A percentile compares a stretch with the other conserved stretches of the same genome.
Evolutionary conservation across 2,329 filamentous ascomycete species (phyloP).

Genomic region (Aspergillus novofumigatus): DNA sequence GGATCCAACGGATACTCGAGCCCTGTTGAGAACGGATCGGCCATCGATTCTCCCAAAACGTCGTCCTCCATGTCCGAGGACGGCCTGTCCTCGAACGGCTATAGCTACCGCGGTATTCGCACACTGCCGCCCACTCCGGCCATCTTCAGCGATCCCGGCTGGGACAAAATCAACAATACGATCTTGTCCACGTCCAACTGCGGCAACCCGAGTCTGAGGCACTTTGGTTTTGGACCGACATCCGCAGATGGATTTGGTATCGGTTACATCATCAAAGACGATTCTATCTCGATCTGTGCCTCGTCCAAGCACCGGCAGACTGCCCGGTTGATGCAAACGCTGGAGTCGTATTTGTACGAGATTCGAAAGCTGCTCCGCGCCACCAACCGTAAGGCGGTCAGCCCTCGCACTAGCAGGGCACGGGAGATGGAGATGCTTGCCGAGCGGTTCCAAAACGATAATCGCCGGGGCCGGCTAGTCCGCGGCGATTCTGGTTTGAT

Average conservation of each 20-base stretch:
- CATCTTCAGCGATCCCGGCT: constrained; percentile 82
- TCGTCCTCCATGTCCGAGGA: constrained; percentile 43
- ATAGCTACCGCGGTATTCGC: constrained; percentile 49
- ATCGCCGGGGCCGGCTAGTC: constrained; percentile 70
- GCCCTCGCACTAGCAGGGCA: constrained; percentile 53
- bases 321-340: constrained; percentile 77
- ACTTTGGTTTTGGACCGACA: constrained; percentile 95
- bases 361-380: constrained; percentile 78
- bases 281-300: constrained; percentile 84
- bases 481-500: constrained; percentile 46
- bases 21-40: constrained; percentile 39
- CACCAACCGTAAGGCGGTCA: constrained; percentile 54
- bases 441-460: constrained; percentile 39
- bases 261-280: constrained; percentile 98
- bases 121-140: constrained; percentile 55
- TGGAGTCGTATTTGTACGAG: constrained; percentile 88
- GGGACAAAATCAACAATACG: constrained; percentile 93
- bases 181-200: constrained; percentile 98
- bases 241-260: constrained; percentile 94
- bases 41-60: constrained; percentile 23
- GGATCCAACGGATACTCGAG: constrained; percentile 63
- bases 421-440: constrained; percentile 54
- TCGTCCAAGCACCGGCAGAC: constrained; percentile 94
- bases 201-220: constrained; percentile 87
- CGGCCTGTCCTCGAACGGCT: constrained; percentile 49